phyloP scores from a whole-genome alignment of 768 basidiomycete genomes.

The Kwoniella sp. region DNA sequence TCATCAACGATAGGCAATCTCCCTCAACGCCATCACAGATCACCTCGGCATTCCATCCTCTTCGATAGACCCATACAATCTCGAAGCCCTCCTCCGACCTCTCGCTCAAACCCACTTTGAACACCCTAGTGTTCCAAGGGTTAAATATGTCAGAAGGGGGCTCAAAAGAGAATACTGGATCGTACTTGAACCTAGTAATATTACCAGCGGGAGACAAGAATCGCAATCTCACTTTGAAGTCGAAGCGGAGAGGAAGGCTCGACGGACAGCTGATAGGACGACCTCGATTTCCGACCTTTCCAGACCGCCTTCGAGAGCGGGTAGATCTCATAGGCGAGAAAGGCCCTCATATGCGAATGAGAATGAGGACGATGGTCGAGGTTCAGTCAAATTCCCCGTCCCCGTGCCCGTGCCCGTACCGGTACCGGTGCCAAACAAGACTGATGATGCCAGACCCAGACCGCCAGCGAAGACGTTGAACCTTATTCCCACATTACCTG shows the following conservation, averaged over 20 bases:
- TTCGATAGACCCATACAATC: not conserved
- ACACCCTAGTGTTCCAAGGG: not conserved
- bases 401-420: not conserved
- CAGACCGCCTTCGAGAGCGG: not conserved
- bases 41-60: not conserved
- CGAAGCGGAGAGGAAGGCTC: not conserved
- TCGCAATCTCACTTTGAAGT: no score
- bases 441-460: not conserved
- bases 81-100: not conserved
- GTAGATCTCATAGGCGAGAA: not conserved
- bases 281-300: not conserved
- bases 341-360: not conserved
- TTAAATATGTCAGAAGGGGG: slow-evolving; percentile 6
- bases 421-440: no score
- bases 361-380: not conserved
- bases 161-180: slow-evolving; percentile 20
- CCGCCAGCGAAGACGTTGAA: not conserved
- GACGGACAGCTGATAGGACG: not conserved
- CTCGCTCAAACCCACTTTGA: slow-evolving; percentile 7
- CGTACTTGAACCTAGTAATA: slow-evolving; percentile 1
- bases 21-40: slow-evolving; percentile 4
- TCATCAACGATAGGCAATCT: slow-evolving; percentile 10
- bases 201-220: no score
- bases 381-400: not conserved
- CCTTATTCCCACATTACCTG: slow-evolving; percentile 2